phyloP scores from a whole-genome alignment of 2,329 filamentous ascomycete species.

The Thelonectria rubi region DNA sequence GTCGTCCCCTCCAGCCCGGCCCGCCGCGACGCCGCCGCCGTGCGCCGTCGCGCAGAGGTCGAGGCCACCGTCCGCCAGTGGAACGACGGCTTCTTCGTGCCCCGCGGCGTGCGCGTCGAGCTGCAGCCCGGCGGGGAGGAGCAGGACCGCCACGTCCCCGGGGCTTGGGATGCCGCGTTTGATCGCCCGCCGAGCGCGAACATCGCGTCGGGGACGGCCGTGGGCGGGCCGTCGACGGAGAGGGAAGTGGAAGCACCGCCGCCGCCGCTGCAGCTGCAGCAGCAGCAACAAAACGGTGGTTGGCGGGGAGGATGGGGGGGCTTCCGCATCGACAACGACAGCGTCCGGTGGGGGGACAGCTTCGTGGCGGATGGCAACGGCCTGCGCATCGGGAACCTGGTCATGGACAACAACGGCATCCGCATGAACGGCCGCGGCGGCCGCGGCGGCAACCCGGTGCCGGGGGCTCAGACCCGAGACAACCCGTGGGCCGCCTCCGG shows the following conservation, averaged over 20 bases:
- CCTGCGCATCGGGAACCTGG: conserved; percentile 56
- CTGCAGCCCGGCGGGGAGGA: conserved; percentile 36
- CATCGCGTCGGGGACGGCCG: conserved; percentile 7
- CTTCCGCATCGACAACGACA: conserved; percentile 54
- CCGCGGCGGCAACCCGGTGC: conserved; percentile 3
- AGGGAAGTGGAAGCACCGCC: conserved; percentile 25
- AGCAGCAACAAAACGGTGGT: conserved; percentile 9
- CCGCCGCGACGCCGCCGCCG: conserved; percentile 32
- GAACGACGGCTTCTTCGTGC: conserved; percentile 66
- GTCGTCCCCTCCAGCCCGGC: conserved; percentile 21
- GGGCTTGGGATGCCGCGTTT: conserved; percentile 36
- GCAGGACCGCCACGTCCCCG: conserved; percentile 37
- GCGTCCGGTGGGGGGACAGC: conserved; percentile 53
- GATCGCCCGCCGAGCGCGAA: conserved; percentile 27
- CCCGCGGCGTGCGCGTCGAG: conserved; percentile 57
- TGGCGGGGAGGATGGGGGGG: conserved; percentile 40
- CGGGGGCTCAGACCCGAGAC: conserved; percentile 9
- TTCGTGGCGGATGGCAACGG: conserved; percentile 57
- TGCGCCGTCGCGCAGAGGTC: conserved; percentile 43
- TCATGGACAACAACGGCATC: conserved; percentile 54
- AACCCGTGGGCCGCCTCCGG: background rate
- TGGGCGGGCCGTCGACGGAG: conserved; percentile 24
- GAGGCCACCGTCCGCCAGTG: conserved; percentile 60
- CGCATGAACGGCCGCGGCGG: conserved; percentile 39
- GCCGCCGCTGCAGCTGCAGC: background rate